These are phyloP conservation scores for Maudiozyma humilis DNA, from an alignment of 1,139 yeast species.

Conservation along the genomic window DNA sequence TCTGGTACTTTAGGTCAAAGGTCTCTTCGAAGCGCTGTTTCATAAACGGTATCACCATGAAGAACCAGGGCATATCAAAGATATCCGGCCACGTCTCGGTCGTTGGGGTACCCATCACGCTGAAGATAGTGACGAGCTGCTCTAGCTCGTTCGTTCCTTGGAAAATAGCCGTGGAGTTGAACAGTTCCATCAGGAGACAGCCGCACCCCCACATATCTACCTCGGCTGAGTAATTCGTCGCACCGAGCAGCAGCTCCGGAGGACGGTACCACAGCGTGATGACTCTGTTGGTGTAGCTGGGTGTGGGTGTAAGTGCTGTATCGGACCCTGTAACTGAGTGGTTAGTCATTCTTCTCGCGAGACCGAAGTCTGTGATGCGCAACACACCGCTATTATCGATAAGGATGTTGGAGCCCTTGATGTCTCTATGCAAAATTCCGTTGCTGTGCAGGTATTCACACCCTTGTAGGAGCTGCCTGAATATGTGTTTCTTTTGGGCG, in stretches of 20 bases:
- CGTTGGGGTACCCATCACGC: constrained; percentile 81
- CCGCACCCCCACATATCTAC: constrained; percentile 98
- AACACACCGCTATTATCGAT: constrained; percentile 63
- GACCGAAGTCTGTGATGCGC: constrained; percentile 89
- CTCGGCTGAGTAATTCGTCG: constrained; percentile 82
- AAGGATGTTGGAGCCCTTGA: constrained; percentile 86
- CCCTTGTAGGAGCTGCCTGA: constrained; percentile 72
- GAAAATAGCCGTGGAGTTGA: constrained; percentile 66
- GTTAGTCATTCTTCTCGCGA: constrained; percentile 72
- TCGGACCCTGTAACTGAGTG: constrained; percentile 4
- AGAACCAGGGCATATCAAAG: constrained; percentile 82
- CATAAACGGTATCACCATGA: constrained; percentile 57
- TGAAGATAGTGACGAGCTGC: constrained; percentile 68
- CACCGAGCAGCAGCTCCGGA: constrained; percentile 83
- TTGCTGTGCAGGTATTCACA: constrained; percentile 71
- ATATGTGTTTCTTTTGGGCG: constrained; percentile 67
- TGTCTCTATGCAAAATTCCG: constrained; percentile 82
- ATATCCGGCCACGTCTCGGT: constrained; percentile 70
- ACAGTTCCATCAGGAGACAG: constrained; percentile 76
- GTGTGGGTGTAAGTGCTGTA: constrained; percentile 9
- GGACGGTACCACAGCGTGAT: constrained; percentile 97
- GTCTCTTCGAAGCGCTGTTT: constrained; percentile 34
- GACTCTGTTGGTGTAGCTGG: constrained; percentile 78
- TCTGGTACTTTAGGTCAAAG: constrained; percentile 43
- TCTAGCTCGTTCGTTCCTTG: constrained; percentile 86